A percentile compares a stretch with the other conserved stretches of the same genome.
Conservation (phyloP, 768 basidiomycete genomes). For the Tricholoma matsutake region DNA sequence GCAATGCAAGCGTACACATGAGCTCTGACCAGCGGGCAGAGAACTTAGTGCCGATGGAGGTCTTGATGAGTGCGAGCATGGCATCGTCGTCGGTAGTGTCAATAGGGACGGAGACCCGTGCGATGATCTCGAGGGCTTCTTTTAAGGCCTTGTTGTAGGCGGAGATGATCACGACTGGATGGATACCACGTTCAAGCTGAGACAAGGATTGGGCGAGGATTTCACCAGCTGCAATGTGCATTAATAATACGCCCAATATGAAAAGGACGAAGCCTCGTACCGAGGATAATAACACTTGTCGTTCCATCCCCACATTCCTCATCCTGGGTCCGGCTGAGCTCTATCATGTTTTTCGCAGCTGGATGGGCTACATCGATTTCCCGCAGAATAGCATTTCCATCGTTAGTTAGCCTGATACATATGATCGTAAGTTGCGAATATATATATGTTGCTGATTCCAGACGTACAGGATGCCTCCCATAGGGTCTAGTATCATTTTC, state of each 20-base stretch:
- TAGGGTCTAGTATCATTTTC: slow-evolving; percentile 99
- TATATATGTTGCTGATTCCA: not conserved
- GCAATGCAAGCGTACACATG: slow-evolving; percentile 93
- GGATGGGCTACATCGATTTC: slow-evolving; percentile 99
- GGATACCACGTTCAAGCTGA: slow-evolving; percentile 94
- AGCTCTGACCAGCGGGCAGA: slow-evolving; percentile 95
- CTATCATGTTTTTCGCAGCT: slow-evolving; percentile 99
- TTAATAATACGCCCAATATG: not conserved
- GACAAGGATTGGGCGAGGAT: slow-evolving; percentile 93
- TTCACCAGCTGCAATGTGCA: slow-evolving; percentile 67
- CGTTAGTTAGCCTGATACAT: slow-evolving; percentile 81
- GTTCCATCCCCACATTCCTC: slow-evolving; percentile 99
- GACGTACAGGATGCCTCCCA: slow-evolving; percentile 94
- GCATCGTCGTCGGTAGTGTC: slow-evolving; percentile 80
- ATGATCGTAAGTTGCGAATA: slow-evolving; percentile 6
- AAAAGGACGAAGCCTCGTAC: slow-evolving; percentile 38
- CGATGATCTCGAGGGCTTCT: slow-evolving; percentile 86
- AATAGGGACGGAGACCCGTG: slow-evolving; percentile 86
- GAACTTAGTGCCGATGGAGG: slow-evolving; percentile 98
- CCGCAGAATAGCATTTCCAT: slow-evolving; percentile 97
- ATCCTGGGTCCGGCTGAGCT: slow-evolving; percentile 95
- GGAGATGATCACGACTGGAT: slow-evolving; percentile 98
- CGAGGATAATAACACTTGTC: slow-evolving; percentile 96
- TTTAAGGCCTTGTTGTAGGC: slow-evolving; percentile 96
- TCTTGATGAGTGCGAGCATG: slow-evolving; percentile 97